Base-by-base conservation (phyloP, 176 grass and related monocot species). In the Musa acuminata region DNA sequence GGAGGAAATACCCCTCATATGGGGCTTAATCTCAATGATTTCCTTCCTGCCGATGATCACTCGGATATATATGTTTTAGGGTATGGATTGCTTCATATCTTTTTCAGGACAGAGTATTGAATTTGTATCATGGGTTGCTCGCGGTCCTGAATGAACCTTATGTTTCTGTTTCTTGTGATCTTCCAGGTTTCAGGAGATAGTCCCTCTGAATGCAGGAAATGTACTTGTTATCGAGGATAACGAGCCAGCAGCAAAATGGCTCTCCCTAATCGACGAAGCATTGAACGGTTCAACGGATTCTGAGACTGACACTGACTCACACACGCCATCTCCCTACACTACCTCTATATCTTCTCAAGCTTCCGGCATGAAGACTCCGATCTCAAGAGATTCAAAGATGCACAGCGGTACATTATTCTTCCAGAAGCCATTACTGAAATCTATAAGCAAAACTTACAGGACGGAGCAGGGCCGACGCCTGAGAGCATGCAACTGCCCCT, bases 181-280 rank as follows among this genome's bases (percentile, higher is more conserved):
- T 49, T 53, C 48, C 75, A 85, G 84, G 63, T 80, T 92, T 82
- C 80, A 83, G 65, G 89, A 98, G 74, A 89, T 98, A 52, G 94
- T 98, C 52, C 94, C 94, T 57, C 80, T 98, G 50, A 98, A 93
- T 80, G 90, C 90, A 22, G 94, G 94, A 67, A 98, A 92, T 82
- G 94, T 98, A 16, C 85, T 98, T 17, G 90, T 98, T 21, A 81
- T 85, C 79, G 94, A 98, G 83, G 94, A 98, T 79, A 93, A 89
- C 53, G 87, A 91, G 83, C 90, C 90, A 23, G 94, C 94, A 21
- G 79, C 87, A 48, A 85, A 81, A 78, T 98, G 94, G 94, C 90
- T 98, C 13, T 71, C 83, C 21, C 75, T 98, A 62, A 98, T 93
- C 66, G 89, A 93, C 84, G 80, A 90, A 87, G 94, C 90, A 17